Evolutionary conservation across 108 stramenopile species (phyloP), one percentile per base, ranked within the genome.

Genomic region (Phaeodactylum tricornutum): DNA sequence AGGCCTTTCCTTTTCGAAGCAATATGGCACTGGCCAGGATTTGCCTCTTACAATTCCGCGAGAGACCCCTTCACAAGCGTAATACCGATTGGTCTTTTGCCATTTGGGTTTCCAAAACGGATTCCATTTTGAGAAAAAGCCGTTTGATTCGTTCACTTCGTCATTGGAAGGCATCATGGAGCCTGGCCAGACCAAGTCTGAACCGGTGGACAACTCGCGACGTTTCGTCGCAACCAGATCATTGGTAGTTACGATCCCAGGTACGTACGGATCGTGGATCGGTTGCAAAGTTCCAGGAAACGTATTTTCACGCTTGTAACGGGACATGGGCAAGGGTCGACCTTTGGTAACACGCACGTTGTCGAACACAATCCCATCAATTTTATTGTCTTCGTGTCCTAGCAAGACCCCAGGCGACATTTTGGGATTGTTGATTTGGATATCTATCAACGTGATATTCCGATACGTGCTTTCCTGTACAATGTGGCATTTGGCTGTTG

Each of bases 371-470:
- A 68, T 57, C 17, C 33, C 42, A 27, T 55, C 52, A 39, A 58
- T 66, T 3, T 23, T 43, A n/a, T 59, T 36, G 9, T 20, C 12
- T 8, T 27, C 21, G 15, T 30, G 42, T 14, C 42, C 60, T 33
- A 61, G 29, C 17, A 68, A 32, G 2, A 68, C 67, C 15, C 67
- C 67, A 23, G 52, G 26, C 36, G 53, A n/a, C 34, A 29, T 33
- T 25, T 55, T 20, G 4, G 59, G 55, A 24, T 61, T 47, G 25
- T 59, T 56, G 26, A 68, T 59, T 0, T 35, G 29, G 19, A 68
- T 44, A 50, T 62, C 55, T 26, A 49, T 36, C 17, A 68, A 45
- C 11, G 41, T 50, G 24, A 68, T 57, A 32, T 68, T 60, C 24
- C 44, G 27, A 35, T 43, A 62, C 39, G 32, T 19, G 15, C 25